A percentile compares a stretch with the other conserved stretches of the same genome.
Evolutionary conservation across 2,329 filamentous ascomycete species (phyloP).

Genomic region (Davidsoniella neocaledoniae): DNA sequence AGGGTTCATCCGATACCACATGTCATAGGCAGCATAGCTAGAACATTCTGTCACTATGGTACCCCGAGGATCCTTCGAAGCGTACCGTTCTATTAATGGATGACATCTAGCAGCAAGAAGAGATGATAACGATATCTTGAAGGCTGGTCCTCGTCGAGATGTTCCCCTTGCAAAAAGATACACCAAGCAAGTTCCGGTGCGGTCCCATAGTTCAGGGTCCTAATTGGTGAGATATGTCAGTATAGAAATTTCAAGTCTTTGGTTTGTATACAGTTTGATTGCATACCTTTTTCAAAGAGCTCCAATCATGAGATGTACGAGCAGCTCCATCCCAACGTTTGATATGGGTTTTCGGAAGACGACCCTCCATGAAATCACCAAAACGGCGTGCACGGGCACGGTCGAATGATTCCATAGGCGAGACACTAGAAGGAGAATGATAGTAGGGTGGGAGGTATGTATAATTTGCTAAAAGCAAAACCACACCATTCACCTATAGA

Average conservation of each 20-base stretch:
- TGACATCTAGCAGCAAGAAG: constrained; percentile 42
- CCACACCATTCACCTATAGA: neutral
- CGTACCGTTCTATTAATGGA: constrained; percentile 39
- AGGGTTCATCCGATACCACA: constrained; percentile 19
- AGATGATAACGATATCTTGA: constrained; percentile 43
- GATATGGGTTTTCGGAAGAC: constrained; percentile 18
- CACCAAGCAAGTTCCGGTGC: constrained; percentile 51
- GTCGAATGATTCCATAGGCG: constrained; percentile 2
- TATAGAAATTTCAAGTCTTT: constrained; percentile 1
- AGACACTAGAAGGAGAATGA: neutral
- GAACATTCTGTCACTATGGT: constrained; percentile 4
- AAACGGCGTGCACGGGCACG: constrained; percentile 13
- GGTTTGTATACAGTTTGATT: neutral
- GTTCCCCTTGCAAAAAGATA: constrained; percentile 51
- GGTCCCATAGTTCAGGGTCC: constrained; percentile 57
- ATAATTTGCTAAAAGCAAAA: neutral
- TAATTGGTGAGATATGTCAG: constrained; percentile 19
- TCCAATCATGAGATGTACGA: constrained; percentile 28
- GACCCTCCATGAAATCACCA: constrained; percentile 19
- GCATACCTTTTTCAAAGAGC: constrained; percentile 30
- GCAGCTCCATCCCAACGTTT: constrained; percentile 35
- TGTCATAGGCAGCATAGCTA: constrained; percentile 18
- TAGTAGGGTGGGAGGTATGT: neutral
- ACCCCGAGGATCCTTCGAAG: constrained; percentile 8
- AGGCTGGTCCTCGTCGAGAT: constrained; percentile 48